Percentiles rank a stretch among this genome's conserved stretches.
Conservation (phyloP, 225 moss, liverwort and hornwort species). For the Marchantia polymorpha region DNA sequence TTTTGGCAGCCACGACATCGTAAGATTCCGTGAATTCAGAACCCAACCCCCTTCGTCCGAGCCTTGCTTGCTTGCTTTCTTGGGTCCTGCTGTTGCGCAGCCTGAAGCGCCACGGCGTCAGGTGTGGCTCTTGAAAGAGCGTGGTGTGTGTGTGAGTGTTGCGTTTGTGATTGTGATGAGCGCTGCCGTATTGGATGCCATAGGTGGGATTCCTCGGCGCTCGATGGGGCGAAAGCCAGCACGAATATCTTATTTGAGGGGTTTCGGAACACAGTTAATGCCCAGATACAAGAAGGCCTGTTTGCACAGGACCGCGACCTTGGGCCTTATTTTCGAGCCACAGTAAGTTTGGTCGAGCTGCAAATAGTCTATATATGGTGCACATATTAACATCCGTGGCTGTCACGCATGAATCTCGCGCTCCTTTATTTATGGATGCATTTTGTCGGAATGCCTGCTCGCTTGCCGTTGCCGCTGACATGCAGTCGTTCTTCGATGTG, state of each 20-base stretch:
- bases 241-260: conserved; percentile 44
- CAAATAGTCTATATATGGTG: conserved; percentile 10
- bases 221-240: conserved; percentile 25
- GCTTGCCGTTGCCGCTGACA: no score
- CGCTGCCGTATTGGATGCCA: neutral
- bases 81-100: neutral
- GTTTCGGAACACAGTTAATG: conserved; percentile 48
- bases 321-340: conserved; percentile 40
- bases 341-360: conserved; percentile 18
- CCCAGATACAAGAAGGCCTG: conserved; percentile 42
- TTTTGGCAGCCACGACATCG: conserved; percentile 38
- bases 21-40: conserved; percentile 20
- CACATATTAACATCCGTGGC: neutral
- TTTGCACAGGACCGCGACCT: conserved; percentile 57
- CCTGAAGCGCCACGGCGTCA: neutral
- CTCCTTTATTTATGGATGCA: neutral
- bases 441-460: neutral
- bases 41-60: no score
- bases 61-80: no score
- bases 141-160: neutral
- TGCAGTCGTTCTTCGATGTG: neutral
- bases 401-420: neutral
- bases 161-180: no score
- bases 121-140: no score
- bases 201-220: conserved; percentile 42